Evolutionary conservation across 1,139 yeast species (phyloP), one percentile per base, ranked within the genome.

Genomic region (Nakaseomyces delphensis): DNA sequence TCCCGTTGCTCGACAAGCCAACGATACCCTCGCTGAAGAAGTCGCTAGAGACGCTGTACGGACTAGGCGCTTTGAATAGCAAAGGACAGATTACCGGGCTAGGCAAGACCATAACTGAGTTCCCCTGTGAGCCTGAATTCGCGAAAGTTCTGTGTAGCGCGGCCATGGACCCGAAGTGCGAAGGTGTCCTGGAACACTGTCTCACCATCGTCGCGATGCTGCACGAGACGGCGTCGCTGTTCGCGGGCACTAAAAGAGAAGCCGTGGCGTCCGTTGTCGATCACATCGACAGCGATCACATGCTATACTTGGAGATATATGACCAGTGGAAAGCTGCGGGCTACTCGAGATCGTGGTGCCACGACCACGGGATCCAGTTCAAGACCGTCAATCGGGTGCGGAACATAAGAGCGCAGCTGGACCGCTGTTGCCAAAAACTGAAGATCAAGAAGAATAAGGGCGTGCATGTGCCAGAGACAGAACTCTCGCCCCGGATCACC

Each of bases 1-100:
- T 91, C 59, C 95, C 87, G 43, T 85, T 89, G 54, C 71, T 91
- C 74, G 98, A 91, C 56, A 72, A 83, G 4, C 98, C 98, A 1
- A 74, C 84, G 1, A 66, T 77, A 3, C 81, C 79, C 36, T 67
- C 93, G 0, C 63, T 91, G 42, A 79, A 83, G 28, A 80, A 82
- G 52, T 79, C 96, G 0, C 66, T 91, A 40, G 95, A 86, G 53
- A 68, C 79, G 42, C 64, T 91, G 19, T 89, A 91, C 61, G 79
- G 94, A 0, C 63, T 91, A 4, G 97, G 97, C 0, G 97, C 96
- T 0, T 63, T 91, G 42, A 85, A 83, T 51, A 78, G 82, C n/a
- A 68, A 71, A 43, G 96, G 96, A 1, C 73, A 74, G 47, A 68
- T 93, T 27, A 91, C 98, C 0, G 74, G 76, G 45, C 59, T 79